Conservation (phyloP, 1,284 basidiomycete species). For the Leccinum huronense region DNA sequence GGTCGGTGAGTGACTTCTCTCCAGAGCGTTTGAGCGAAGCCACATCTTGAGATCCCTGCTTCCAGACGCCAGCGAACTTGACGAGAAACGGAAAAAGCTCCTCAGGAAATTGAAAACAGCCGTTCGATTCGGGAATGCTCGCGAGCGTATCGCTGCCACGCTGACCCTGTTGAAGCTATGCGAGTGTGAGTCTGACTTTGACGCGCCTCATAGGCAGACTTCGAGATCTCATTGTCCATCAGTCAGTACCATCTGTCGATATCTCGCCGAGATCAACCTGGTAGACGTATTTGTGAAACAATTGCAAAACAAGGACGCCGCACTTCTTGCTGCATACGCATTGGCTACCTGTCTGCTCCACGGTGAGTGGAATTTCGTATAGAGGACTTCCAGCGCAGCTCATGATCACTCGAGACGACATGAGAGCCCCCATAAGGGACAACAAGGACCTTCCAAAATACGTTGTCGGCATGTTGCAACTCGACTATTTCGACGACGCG, state of each 20-base stretch:
- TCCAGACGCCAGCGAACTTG: conserved; percentile 12
- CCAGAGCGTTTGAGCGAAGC: background rate
- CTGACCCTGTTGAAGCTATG: conserved; percentile 12
- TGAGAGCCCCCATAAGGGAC: background rate
- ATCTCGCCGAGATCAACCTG: background rate
- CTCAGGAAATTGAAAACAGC: conserved; percentile 17
- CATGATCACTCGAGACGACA: background rate
- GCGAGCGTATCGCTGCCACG: conserved; percentile 21
- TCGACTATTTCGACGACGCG: conserved; percentile 19
- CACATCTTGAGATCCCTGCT: background rate
- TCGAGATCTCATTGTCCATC: background rate
- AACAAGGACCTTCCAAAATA: conserved; percentile 7
- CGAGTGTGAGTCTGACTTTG: conserved; percentile 7
- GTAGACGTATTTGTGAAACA: background rate
- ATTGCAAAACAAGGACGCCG: background rate
- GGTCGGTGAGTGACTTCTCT: background rate
- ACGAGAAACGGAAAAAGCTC: background rate
- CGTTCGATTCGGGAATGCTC: conserved; percentile 1
- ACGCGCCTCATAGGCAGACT: background rate
- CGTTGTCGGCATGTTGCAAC: conserved; percentile 16
- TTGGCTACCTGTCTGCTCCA: conserved; percentile 10
- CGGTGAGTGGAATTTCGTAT: background rate
- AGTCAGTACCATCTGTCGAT: background rate
- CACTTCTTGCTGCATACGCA: conserved; percentile 15
- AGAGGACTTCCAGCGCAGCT: background rate